phyloP scores from a whole-genome alignment of 441 rosid species.

The Raphanus hybrid region DNA sequence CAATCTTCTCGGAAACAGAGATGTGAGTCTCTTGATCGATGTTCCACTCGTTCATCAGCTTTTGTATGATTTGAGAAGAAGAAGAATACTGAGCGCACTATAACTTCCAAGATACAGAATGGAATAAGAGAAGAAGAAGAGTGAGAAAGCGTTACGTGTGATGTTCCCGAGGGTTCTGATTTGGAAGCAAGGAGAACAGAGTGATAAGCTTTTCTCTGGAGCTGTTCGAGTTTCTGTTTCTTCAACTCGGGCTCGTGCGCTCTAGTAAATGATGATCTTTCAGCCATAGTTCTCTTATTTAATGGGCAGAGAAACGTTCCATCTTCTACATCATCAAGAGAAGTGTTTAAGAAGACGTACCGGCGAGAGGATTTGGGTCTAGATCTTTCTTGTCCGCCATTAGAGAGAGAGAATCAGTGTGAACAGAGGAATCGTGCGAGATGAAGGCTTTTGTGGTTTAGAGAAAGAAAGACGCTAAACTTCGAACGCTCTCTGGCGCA shows the following conservation, averaged over 20 bases:
- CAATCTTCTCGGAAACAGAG: neutral
- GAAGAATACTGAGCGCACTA: neutral
- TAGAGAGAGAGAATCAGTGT: neutral
- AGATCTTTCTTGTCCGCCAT: neutral
- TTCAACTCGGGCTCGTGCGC: neutral
- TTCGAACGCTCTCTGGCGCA: neutral
- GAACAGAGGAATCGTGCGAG: neutral
- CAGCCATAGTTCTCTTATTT: neutral
- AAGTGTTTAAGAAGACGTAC: neutral
- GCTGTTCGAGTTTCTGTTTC: neutral
- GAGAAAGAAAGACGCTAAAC: neutral
- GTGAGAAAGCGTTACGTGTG: constrained; percentile 3
- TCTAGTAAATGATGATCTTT: neutral
- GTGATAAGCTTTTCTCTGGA: neutral
- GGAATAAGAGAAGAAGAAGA: neutral
- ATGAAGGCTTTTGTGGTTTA: neutral
- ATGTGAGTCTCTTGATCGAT: neutral
- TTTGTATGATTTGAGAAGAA: neutral
- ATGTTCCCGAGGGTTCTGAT: neutral
- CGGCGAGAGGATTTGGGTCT: neutral
- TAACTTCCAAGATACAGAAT: neutral
- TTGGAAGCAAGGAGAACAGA: neutral
- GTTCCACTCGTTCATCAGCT: neutral
- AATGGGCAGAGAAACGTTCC: neutral
- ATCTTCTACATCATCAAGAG: neutral